Evolutionary conservation across 2,329 filamentous ascomycete genomes (phyloP), one percentile per base, ranked within the genome.

Genomic region (Fusarium humuli): DNA sequence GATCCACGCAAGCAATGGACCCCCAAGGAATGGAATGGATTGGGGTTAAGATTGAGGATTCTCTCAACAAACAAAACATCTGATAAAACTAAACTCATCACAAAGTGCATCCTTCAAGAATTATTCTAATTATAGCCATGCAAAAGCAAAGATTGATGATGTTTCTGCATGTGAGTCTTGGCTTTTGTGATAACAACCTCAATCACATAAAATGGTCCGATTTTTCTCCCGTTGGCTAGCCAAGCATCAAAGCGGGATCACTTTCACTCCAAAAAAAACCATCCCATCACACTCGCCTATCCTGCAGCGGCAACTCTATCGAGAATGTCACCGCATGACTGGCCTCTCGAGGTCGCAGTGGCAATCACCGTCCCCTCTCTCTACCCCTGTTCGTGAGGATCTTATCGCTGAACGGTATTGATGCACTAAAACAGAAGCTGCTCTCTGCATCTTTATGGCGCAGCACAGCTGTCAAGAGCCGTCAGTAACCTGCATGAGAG

Each of bases 271-370:
- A 22, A 22, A n/a, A n/a, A 52, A 16, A 52, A 32, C n/a, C 44
- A 27, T 30, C 30, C 23, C 20, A 22, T 40, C 50, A 45, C 42
- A 37, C 50, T 60, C 41, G 63, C 29, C 40, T 61, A 44, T 58
- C 60, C 61, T 65, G 60, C 61, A 65, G 50, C 61, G 37, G 50
- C 22, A 65, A 65, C 60, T 65, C 22, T 49, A 65, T 65, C 52
- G 55, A 58, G n/a, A 49, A 65, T 58, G 50, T 65, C 60, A 65
- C 61, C 30, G 61, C 50, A 37, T 49, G n/a, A 30, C 29, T 30
- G 27, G 27, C 10, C 27, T 29, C 10, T 29, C 4, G 10, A 29
- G 29, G 29, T 30, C 29, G 29, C 12, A 30, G 52, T 40, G 30
- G 30, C 54, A 49, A 40, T 27, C 18, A 14, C 30, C 49, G 34